phyloP scores from a whole-genome alignment of 495 filamentous ascomycete species.

The Annulohypoxylon stygium region DNA sequence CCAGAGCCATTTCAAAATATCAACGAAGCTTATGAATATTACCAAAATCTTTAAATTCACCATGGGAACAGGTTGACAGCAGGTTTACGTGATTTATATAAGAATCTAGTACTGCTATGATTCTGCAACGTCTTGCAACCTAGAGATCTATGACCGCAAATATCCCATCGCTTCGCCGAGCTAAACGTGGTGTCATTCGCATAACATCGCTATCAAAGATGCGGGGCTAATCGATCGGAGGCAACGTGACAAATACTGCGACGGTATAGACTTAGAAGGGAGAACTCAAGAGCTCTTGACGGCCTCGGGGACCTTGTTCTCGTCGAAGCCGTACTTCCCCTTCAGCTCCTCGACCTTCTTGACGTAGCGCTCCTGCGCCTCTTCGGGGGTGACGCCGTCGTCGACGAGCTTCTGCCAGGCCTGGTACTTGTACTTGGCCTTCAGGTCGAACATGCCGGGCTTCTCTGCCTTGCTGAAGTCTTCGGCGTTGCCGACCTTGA shows the following conservation, averaged over 20 bases:
- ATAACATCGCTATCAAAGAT: constrained; percentile 31
- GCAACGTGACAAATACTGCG: not conserved
- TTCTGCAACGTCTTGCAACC: constrained; percentile 3
- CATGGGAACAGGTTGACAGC: not conserved
- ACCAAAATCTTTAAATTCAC: not conserved
- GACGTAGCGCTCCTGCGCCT: constrained; percentile 84
- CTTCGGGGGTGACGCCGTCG: constrained; percentile 66
- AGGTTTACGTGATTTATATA: constrained; percentile 25
- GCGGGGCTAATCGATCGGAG: constrained; percentile 6
- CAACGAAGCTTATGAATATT: not conserved
- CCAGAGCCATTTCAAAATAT: not conserved
- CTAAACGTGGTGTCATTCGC: constrained; percentile 11
- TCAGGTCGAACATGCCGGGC: constrained; percentile 66
- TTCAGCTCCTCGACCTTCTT: constrained; percentile 76
- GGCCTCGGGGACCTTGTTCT: constrained; percentile 66
- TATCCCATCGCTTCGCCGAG: constrained; percentile 14
- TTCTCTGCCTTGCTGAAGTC: constrained; percentile 58
- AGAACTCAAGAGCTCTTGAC: constrained; percentile 54
- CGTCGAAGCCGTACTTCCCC: constrained; percentile 72
- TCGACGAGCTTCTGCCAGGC: constrained; percentile 76
- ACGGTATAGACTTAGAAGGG: not conserved
- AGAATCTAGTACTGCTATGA: constrained; percentile 25
- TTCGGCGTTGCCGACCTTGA: constrained; percentile 66
- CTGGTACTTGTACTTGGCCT: constrained; percentile 81
- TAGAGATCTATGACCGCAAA: constrained; percentile 9